Percentiles rank a stretch among this genome's conserved stretches.
Evolutionary conservation across 2,329 filamentous ascomycete genomes (phyloP).

Genomic region (Amphichorda felina): DNA sequence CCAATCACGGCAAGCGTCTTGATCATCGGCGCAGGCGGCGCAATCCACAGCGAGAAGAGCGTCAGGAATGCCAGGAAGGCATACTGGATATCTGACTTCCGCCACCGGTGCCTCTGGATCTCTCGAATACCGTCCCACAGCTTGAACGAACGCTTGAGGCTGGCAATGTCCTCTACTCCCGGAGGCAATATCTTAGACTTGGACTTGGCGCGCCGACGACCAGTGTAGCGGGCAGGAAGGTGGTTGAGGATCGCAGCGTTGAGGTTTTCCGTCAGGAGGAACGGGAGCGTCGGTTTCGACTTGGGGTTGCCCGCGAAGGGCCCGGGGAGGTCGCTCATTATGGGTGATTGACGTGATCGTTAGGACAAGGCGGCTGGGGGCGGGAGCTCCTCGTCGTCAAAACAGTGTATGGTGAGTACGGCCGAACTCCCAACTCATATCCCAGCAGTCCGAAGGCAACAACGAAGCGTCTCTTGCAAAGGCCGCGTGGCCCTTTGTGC

Average conservation of each 20-base stretch:
- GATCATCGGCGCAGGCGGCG: constrained; percentile 65
- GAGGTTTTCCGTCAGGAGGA: constrained; percentile 25
- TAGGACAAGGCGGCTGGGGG: no score
- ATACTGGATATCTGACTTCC: constrained; percentile 76
- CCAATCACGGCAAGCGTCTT: constrained; percentile 63
- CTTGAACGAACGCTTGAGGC: constrained; percentile 72
- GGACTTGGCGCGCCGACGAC: constrained; percentile 24
- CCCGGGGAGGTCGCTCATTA: constrained; percentile 25
- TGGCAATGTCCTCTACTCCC: constrained; percentile 50
- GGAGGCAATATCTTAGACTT: constrained; percentile 15
- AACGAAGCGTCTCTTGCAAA: no score
- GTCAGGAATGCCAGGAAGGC: constrained; percentile 59
- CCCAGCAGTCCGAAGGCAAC: no score
- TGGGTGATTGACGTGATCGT: constrained; percentile 6
- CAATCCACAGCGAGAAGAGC: constrained; percentile 75
- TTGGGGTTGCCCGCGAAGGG: constrained; percentile 15
- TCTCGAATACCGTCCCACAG: constrained; percentile 65
- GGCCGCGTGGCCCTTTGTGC: no score
- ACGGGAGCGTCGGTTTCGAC: constrained; percentile 25
- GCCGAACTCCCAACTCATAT: no score
- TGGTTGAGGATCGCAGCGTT: constrained; percentile 30
- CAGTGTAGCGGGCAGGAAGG: constrained; percentile 23
- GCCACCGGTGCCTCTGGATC: constrained; percentile 70
- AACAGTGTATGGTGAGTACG: no score
- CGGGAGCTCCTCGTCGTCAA: no score